Evolutionary conservation across 2,329 filamentous ascomycete genomes (phyloP), one percentile per base, ranked within the genome.

Genomic region (Venturia aucupariae): DNA sequence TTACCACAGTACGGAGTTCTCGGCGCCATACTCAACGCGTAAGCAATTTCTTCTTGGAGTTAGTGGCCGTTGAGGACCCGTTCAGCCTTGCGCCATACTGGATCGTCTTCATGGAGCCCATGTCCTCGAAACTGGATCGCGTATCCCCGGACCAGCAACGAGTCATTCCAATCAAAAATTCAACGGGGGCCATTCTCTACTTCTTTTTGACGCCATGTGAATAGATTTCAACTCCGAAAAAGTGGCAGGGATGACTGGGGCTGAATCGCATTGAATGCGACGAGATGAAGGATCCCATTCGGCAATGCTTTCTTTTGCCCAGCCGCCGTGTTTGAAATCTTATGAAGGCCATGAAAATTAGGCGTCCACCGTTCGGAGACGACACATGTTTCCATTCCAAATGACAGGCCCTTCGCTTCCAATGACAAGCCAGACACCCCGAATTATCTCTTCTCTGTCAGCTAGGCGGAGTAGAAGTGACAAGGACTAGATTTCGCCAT

Each of bases 51-150:
- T 30, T 35, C 15, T 57, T 57, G 8, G 15, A 32, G 51, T 35
- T 57, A 57, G 51, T 35, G 51, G 51, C 27, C 30, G 27, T 57
- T 35, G 51, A 19, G 15, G 24, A 57, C 51, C 51, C 51, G 51
- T 35, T 57, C 30, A 57, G 51, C 51, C 51, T 57, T n/a, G 30
- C 51, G 51, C 51, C 51, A 35, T n/a, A 35, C 30, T 57, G 30
- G 30, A 35, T 57, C 51, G 51, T 30, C 51, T 35, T 57, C 27
- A 57, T 35, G 51, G 51, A 57, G 51, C 51, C 51, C 27, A 57
- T 35, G 51, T 57, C 35, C 11, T 38, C 5, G n/a, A n/a, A n/a
- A n/a, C n/a, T n/a, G n/a, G n/a, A 35, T n/a, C 15, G 51, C 17
- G 22, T 57, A 22, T 57, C 30, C 15, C 17, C 30, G 51, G 51